Evolutionary conservation across 2,329 filamentous ascomycete genomes (phyloP).

Genomic region (Elsinoe batatas): DNA sequence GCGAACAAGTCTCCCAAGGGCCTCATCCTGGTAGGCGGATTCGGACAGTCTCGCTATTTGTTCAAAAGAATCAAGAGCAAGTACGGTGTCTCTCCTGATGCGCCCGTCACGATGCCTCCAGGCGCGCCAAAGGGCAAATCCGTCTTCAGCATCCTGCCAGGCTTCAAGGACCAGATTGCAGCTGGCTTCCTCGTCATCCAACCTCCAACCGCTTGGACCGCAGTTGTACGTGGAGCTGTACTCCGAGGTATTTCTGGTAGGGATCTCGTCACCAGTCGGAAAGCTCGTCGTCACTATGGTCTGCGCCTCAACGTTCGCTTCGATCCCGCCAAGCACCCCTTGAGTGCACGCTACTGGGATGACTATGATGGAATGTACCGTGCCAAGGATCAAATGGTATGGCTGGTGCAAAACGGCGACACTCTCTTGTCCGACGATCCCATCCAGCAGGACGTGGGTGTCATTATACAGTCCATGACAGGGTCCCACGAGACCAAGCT

Average conservation of each 20-base stretch:
- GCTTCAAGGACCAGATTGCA: slow-evolving; percentile 34
- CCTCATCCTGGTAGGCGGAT: slow-evolving; percentile 74
- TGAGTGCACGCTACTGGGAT: slow-evolving; percentile 67
- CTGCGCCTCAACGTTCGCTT: slow-evolving; percentile 32
- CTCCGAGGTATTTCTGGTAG: slow-evolving; percentile 65
- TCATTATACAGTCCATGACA: not conserved
- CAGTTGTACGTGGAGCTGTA: slow-evolving; percentile 67
- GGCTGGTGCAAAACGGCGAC: slow-evolving; percentile 50
- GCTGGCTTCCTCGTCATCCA: slow-evolving; percentile 63
- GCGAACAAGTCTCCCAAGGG: slow-evolving; percentile 41
- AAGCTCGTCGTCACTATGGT: slow-evolving; percentile 14
- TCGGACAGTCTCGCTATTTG: slow-evolving; percentile 62
- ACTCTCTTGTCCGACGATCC: not conserved
- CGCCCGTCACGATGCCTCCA: too few relatives aligned
- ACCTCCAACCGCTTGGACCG: slow-evolving; percentile 62
- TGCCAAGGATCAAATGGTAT: slow-evolving; percentile 75
- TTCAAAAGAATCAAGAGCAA: slow-evolving; percentile 61
- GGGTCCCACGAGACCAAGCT: not conserved
- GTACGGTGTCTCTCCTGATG: slow-evolving; percentile 38
- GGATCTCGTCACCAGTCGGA: slow-evolving; percentile 14
- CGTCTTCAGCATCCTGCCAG: slow-evolving; percentile 16
- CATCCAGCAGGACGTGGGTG: not conserved
- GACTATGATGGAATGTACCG: slow-evolving; percentile 75
- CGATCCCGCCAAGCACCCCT: slow-evolving; percentile 62
- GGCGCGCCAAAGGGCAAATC: slow-evolving; percentile 18